These are phyloP conservation scores for Teratosphaeria gauchensis DNA, from an alignment of 2,329 filamentous ascomycete genomes.

Conservation along the genomic window DNA sequence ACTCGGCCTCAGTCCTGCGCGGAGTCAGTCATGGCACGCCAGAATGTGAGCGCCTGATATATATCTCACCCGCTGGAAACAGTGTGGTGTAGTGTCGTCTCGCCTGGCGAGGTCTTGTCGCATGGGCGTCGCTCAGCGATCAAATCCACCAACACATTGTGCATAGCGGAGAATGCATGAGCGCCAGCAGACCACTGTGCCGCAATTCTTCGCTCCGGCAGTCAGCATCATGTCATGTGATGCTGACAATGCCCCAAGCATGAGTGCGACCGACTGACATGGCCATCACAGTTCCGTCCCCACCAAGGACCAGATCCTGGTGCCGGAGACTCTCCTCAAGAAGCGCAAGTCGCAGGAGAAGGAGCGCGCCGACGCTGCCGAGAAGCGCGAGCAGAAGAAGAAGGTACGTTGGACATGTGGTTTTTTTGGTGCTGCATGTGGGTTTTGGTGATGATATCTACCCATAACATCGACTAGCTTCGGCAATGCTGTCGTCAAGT, in stretches of 20 bases:
- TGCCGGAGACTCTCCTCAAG: constrained; percentile 99
- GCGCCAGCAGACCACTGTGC: constrained; percentile 72
- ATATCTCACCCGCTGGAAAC: constrained; percentile 13
- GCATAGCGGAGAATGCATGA: constrained; percentile 30
- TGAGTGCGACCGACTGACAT: constrained; percentile 51
- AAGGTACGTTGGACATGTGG: constrained; percentile 55
- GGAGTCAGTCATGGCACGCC: constrained; percentile 25
- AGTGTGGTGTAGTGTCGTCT: constrained; percentile 14
- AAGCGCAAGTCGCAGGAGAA: constrained; percentile 99
- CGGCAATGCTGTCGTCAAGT: constrained; percentile 92
- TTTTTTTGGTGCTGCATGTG: constrained; percentile 4
- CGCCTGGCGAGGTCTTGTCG: constrained; percentile 22
- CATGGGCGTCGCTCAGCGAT: constrained; percentile 55
- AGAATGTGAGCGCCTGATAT: constrained; percentile 23
- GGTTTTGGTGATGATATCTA: constrained; percentile 74
- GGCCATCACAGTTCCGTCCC: constrained; percentile 64
- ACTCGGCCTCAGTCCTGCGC: constrained; percentile 26
- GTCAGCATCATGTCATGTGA: constrained; percentile 46
- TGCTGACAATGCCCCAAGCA: constrained; percentile 40
- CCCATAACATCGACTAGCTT: constrained; percentile 78
- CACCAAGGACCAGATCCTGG: constrained; percentile 88
- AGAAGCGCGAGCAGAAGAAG: constrained; percentile 54
- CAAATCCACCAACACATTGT: constrained; percentile 43
- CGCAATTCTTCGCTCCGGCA: constrained; percentile 80
- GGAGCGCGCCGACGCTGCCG: constrained; percentile 77